Evolutionary conservation across 2,329 filamentous ascomycete genomes (phyloP).

Genomic region (Colletotrichum acutatum): DNA sequence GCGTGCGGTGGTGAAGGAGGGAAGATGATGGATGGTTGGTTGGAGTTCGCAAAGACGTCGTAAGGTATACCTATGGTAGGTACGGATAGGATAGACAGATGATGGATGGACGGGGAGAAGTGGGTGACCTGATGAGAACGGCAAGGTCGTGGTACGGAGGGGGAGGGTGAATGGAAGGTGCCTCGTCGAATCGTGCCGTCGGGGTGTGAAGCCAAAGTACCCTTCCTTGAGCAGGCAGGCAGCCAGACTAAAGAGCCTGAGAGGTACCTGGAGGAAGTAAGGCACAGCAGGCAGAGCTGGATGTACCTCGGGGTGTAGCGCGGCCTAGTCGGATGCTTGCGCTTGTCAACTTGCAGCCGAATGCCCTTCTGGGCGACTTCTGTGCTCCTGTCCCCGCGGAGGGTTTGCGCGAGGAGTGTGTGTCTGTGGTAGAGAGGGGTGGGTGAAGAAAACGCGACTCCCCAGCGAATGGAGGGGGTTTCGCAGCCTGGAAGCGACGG

Average conservation of each 20-base stretch:
- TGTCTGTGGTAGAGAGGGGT: neutral
- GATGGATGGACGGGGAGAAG: conserved; percentile 34
- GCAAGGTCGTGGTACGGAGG: conserved; percentile 12
- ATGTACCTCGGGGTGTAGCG: conserved; percentile 7
- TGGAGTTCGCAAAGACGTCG: conserved; percentile 32
- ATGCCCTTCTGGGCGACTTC: conserved; percentile 12
- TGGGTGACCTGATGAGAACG: conserved; percentile 33
- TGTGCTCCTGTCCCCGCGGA: neutral
- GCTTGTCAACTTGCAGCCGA: conserved; percentile 29
- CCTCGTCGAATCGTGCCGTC: conserved; percentile 10
- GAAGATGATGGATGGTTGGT: conserved; percentile 37
- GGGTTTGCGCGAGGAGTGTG: conserved; percentile 27
- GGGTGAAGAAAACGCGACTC: conserved; percentile 14
- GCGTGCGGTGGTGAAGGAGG: conserved; percentile 33
- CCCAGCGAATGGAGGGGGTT: neutral
- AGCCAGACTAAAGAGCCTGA: neutral
- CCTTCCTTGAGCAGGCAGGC: neutral
- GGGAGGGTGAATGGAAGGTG: conserved; percentile 5
- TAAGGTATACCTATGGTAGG: conserved; percentile 1
- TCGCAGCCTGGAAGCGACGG: neutral
- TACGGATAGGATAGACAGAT: conserved; percentile 6
- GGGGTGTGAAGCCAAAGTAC: conserved; percentile 6
- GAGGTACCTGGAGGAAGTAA: neutral
- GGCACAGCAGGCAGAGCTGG: neutral
- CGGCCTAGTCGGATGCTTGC: conserved; percentile 27